Evolutionary conservation across 1,284 basidiomycete genomes (phyloP).

Genomic region (Cryptococcus wingfieldii): DNA sequence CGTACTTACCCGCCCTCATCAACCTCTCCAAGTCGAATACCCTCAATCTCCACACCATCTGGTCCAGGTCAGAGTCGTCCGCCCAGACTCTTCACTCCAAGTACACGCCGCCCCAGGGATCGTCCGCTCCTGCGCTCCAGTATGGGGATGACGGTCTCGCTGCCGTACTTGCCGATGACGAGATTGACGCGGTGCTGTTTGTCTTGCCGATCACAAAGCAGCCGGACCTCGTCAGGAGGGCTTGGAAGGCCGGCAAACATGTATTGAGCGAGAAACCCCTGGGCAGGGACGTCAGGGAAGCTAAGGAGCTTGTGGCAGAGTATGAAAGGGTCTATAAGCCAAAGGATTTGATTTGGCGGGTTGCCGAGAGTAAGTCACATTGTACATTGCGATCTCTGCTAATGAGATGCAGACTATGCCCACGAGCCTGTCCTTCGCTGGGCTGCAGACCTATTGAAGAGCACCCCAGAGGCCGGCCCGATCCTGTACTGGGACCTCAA

Average conservation of each 20-base stretch:
- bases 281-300: conserved; percentile 63
- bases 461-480: conserved; percentile 58
- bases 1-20: conserved; percentile 69
- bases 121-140: conserved; percentile 50
- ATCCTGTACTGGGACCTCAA: conserved; percentile 48
- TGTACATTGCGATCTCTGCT: not conserved
- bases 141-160: conserved; percentile 59
- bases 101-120: conserved; percentile 44
- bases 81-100: conserved; percentile 53
- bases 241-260: conserved; percentile 65
- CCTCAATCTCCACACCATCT: conserved; percentile 60
- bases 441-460: conserved; percentile 58
- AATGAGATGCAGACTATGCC: conserved; percentile 55
- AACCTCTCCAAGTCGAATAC: conserved; percentile 47
- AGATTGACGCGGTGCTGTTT: conserved; percentile 68
- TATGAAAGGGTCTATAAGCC: conserved; percentile 63
- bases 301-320: conserved; percentile 60
- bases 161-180: conserved; percentile 60
- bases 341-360: conserved; percentile 71
- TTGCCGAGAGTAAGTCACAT: conserved; percentile 63
- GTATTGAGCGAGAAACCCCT: conserved; percentile 76
- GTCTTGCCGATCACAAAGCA: conserved; percentile 72
- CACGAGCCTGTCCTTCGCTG: conserved; percentile 60
- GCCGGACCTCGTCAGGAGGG: conserved; percentile 61
- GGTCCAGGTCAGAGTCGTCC: conserved; percentile 69